These are phyloP conservation scores for Houttuynia cordata DNA, from an alignment of 164 flowering plant species.

Conservation along the genomic window DNA sequence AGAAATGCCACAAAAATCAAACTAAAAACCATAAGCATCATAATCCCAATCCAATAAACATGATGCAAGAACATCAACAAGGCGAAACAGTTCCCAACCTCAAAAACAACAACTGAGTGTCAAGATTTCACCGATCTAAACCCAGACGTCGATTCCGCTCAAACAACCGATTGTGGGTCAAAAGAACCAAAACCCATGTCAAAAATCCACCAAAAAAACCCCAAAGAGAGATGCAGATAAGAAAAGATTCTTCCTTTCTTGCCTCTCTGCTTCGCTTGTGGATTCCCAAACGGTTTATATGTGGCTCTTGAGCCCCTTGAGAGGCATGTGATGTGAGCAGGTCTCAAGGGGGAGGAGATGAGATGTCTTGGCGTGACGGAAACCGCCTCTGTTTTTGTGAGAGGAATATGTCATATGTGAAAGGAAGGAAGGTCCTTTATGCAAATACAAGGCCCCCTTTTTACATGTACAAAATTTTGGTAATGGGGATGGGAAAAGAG, in stretches of 20 bases:
- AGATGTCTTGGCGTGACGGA: slow-evolving; percentile 9
- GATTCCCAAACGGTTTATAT: not conserved
- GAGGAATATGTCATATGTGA: too few species aligned
- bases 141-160: slow-evolving; percentile 1
- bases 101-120: not conserved
- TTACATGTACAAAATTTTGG: too few species aligned
- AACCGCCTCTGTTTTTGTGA: slow-evolving; percentile 2
- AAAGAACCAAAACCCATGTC: slow-evolving; percentile 4
- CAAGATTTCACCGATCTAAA: slow-evolving; percentile 4
- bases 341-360: not conserved
- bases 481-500: too few species aligned
- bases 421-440: not conserved
- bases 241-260: not conserved
- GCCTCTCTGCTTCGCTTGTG: too few species aligned
- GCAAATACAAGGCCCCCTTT: too few species aligned
- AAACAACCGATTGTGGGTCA: not conserved
- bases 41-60: too few species aligned
- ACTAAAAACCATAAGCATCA: too few species aligned
- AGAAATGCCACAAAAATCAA: too few species aligned
- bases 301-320: not conserved
- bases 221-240: not conserved
- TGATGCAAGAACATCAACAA: not conserved
- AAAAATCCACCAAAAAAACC: slow-evolving; percentile 3
- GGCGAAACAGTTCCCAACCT: slow-evolving; percentile 2
- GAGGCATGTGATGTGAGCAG: not conserved